Evolutionary conservation across 139 green algal genomes (phyloP).

Genomic region (Nannochloris sp.): DNA sequence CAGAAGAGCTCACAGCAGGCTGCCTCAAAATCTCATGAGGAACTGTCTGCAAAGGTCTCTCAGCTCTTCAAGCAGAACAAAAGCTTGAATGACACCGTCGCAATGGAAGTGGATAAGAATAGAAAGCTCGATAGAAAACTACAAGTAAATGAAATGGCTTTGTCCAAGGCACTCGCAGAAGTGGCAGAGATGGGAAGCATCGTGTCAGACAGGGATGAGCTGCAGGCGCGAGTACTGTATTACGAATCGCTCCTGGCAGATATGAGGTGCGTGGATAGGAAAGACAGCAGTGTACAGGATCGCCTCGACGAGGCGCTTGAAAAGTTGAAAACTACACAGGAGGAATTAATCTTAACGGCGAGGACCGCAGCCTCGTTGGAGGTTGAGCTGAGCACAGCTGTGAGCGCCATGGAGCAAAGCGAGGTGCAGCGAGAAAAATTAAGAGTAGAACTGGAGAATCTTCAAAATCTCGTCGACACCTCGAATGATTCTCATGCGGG

Average conservation of each 20-base stretch:
- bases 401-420: neutral
- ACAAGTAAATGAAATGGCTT: neutral
- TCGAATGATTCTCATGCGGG: constrained; percentile 7
- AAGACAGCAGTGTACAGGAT: constrained; percentile 4
- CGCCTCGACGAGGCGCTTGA: constrained; percentile 13
- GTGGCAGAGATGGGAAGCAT: constrained; percentile 14
- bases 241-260: constrained; percentile 18
- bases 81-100: neutral
- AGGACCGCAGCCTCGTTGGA: constrained; percentile 16
- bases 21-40: neutral
- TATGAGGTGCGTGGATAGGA: neutral
- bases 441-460: neutral
- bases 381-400: constrained; percentile 5
- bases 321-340: constrained; percentile 15
- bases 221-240: constrained; percentile 10
- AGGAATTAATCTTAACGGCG: constrained; percentile 25
- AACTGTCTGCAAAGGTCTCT: neutral
- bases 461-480: neutral
- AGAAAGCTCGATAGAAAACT: neutral
- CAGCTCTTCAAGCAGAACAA: neutral
- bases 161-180: constrained; percentile 3
- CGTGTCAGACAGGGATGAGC: constrained; percentile 12
- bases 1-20: neutral
- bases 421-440: constrained; percentile 11
- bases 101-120: neutral